Percentiles rank a stretch among this genome's conserved stretches.
These are phyloP conservation scores for Tulasnella sp. DNA, from an alignment of 768 basidiomycete genomes.

Conservation along the genomic window DNA sequence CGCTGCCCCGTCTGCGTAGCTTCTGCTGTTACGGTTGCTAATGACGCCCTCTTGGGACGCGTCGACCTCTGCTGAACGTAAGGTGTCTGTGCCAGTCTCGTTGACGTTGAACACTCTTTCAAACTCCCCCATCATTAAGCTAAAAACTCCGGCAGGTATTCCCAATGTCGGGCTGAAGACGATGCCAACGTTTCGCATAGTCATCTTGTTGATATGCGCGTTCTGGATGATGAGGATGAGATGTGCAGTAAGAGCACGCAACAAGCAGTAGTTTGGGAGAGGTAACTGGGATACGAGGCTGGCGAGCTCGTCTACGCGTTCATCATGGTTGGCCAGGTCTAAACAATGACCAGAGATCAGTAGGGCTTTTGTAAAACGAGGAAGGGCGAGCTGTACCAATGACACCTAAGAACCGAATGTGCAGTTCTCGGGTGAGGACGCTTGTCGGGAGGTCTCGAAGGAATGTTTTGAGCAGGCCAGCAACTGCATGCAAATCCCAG, in stretches of 20 bases:
- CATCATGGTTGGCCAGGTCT: slow-evolving; percentile 88
- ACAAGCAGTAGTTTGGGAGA: slow-evolving; percentile 85
- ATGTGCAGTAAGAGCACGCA: slow-evolving; percentile 92
- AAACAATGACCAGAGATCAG: neutral
- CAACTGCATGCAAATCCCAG: slow-evolving; percentile 97
- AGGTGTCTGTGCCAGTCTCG: slow-evolving; percentile 37
- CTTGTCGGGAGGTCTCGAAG: slow-evolving; percentile 90
- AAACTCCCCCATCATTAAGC: slow-evolving; percentile 90
- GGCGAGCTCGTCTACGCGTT: slow-evolving; percentile 82
- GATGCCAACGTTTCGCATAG: slow-evolving; percentile 96
- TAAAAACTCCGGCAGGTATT: slow-evolving; percentile 97
- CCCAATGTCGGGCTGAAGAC: slow-evolving; percentile 97
- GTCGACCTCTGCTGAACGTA: slow-evolving; percentile 35
- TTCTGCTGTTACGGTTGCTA: slow-evolving; percentile 73
- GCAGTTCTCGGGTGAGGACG: slow-evolving; percentile 87
- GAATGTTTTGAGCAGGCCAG: slow-evolving; percentile 90
- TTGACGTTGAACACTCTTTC: slow-evolving; percentile 89
- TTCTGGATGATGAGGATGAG: slow-evolving; percentile 93
- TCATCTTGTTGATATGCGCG: slow-evolving; percentile 91
- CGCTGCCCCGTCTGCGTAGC: slow-evolving; percentile 78
- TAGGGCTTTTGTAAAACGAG: too few relatives aligned
- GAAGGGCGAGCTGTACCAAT: slow-evolving; percentile 60
- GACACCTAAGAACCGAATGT: slow-evolving; percentile 84
- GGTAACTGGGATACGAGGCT: slow-evolving; percentile 83
- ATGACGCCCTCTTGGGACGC: slow-evolving; percentile 1